Evolutionary conservation across 2,329 filamentous ascomycete genomes (phyloP).

Genomic region (Rachicladosporium sp.): DNA sequence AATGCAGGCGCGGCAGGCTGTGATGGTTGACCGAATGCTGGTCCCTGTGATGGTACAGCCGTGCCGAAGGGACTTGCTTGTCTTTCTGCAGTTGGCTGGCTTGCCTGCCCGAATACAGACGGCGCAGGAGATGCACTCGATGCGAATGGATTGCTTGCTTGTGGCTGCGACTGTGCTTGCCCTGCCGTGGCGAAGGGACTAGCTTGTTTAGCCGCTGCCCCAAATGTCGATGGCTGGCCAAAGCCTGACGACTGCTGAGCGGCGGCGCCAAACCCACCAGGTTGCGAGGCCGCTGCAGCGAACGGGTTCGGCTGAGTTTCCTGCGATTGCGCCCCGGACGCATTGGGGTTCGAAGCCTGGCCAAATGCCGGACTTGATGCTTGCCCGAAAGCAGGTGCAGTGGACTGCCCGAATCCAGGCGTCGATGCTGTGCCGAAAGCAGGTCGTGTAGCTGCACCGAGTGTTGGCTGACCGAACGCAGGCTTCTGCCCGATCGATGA

Average conservation of each 20-base stretch:
- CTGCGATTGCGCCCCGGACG: conserved; percentile 20
- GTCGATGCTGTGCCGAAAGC: conserved; percentile 5
- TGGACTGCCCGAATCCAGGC: conserved; percentile 12
- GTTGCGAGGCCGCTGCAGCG: conserved; percentile 4
- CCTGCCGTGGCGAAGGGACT: conserved; percentile 4
- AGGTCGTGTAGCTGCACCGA: too few species aligned
- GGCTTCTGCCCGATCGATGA: conserved; percentile 26
- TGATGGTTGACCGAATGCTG: conserved; percentile 7
- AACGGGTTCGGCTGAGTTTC: conserved; percentile 3
- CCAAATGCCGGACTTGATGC: conserved; percentile 26
- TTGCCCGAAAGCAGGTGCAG: conserved; percentile 13
- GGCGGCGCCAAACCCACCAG: conserved; percentile 4
- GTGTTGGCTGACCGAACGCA: conserved; percentile 22
- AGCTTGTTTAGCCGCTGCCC: conserved; percentile 11
- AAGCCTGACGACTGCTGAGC: conserved; percentile 4
- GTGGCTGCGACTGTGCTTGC: neutral
- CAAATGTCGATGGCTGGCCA: conserved; percentile 12
- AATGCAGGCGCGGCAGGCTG: conserved; percentile 9
- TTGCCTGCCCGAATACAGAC: conserved; percentile 30
- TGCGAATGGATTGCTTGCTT: neutral
- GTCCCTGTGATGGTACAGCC: conserved; percentile 1
- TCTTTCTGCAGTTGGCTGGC: conserved; percentile 8
- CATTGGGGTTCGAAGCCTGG: conserved; percentile 10
- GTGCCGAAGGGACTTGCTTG: conserved; percentile 7
- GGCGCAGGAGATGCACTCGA: conserved; percentile 4